Base-by-base conservation (phyloP, 495 filamentous ascomycete species). In the Penicillium desertorum region DNA sequence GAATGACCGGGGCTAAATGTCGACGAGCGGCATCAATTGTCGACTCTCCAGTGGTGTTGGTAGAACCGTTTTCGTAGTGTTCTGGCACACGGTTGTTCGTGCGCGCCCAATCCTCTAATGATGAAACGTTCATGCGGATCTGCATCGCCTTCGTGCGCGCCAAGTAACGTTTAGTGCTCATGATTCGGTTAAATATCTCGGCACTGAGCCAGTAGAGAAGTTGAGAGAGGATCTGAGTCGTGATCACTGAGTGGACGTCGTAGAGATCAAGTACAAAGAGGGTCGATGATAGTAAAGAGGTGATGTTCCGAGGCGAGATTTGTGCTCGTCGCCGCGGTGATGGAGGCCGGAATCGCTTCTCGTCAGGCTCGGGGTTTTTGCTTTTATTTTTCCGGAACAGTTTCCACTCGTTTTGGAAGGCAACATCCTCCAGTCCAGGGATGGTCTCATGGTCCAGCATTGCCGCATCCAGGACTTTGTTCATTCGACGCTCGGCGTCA, bases 361-460 rank as follows among this genome's bases (percentile, higher is more conserved):
- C 92, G n/a, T 86, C 78, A 2, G 93, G 90, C 65, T 92, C 88
- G 5, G 81, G 81, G 45, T 86, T 84, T 68, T 96, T 95, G 36
- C 86, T 85, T 61, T 93, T 92, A 64, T 87, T 85, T 72, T 96
- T 97, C 51, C 91, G 91, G 76, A 99, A 96, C 41, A 99, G 76
- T 62, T 95, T 95, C 94, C 94, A 99, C 70, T 99, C 94, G 57
- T 96, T 88, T 70, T 97, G 94, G 63, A 99, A 99, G 2, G 90
- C 86, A 27, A 99, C 87, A 67, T 96, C 93, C 63, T 96, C 91
- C 60, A 99, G 92, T 7, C 92, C 92, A 8, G 95, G 95, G 46
- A 99, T 99, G 17, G 92, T 98, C 75, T 99, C 94, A 69, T 98
- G 95, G 62, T 98, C 93, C 45, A 99, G 81, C 87, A 99, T 94